phyloP scores from a whole-genome alignment of 768 basidiomycete genomes.

The Dentipellis sp. region DNA sequence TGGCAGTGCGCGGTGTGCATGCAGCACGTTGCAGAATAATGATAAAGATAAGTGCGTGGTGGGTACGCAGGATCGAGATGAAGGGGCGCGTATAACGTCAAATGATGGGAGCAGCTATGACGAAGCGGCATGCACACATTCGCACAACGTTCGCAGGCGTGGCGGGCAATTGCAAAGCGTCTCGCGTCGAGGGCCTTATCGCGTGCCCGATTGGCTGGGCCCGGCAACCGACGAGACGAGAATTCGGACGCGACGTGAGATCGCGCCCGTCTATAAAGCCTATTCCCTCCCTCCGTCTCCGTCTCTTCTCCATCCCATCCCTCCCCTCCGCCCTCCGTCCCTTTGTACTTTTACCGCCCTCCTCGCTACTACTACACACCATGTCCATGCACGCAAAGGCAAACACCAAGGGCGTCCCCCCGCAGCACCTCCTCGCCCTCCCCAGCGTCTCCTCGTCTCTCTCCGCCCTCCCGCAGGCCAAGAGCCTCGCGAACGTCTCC shows the following conservation, averaged over 20 bases:
- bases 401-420: constrained; percentile 18
- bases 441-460: constrained; percentile 66
- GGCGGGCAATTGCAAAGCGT: too few species aligned
- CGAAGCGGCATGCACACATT: too few species aligned
- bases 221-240: too few species aligned
- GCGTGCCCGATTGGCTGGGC: too few species aligned
- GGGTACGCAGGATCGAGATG: too few species aligned
- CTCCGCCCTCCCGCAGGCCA: constrained; percentile 62
- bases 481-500: constrained; percentile 53
- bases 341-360: constrained; percentile 1
- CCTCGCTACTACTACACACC: constrained; percentile 8
- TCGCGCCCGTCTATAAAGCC: constrained; percentile 19
- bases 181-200: too few species aligned
- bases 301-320: constrained; percentile 13
- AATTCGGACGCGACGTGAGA: constrained; percentile 1
- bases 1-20: too few species aligned
- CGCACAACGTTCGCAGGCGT: too few species aligned
- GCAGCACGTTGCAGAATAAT: too few species aligned
- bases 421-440: constrained; percentile 55
- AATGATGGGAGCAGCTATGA: too few species aligned
- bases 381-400: constrained; percentile 31
- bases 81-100: too few species aligned
- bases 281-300: constrained; percentile 16
- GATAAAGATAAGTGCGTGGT: too few species aligned
- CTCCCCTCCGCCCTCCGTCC: constrained; percentile 5